A percentile compares a stretch with the other conserved stretches of the same genome.
phyloP scores from a whole-genome alignment of 2,329 filamentous ascomycete genomes.

The Hypocreales sp. region DNA sequence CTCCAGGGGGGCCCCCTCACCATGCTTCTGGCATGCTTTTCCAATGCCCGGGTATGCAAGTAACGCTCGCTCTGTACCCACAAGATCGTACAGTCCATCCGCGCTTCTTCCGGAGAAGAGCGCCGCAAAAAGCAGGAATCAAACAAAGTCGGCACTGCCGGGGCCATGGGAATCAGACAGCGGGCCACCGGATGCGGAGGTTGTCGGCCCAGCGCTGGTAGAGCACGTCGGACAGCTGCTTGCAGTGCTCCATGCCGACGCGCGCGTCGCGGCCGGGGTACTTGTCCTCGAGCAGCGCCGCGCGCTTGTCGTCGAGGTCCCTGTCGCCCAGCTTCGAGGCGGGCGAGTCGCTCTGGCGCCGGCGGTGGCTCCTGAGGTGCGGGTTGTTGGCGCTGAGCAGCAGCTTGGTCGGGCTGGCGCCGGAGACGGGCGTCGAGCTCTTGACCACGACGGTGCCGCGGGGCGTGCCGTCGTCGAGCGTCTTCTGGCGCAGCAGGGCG shows the following conservation, averaged over 20 bases:
- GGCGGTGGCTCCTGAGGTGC: slow-evolving; percentile 64
- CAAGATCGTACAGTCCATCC: slow-evolving; percentile 7
- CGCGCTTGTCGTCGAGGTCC: slow-evolving; percentile 30
- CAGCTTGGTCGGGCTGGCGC: slow-evolving; percentile 44
- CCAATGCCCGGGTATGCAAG: slow-evolving; percentile 8
- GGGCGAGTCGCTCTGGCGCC: slow-evolving; percentile 37
- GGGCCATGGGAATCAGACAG: slow-evolving; percentile 16
- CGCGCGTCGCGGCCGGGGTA: slow-evolving; percentile 37
- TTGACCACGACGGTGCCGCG: slow-evolving; percentile 44
- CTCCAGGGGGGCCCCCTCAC: background rate
- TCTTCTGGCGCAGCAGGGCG: slow-evolving; percentile 29
- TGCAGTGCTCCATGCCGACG: slow-evolving; percentile 82
- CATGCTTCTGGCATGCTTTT: too few species aligned
- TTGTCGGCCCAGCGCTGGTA: slow-evolving; percentile 86
- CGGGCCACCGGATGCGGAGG: slow-evolving; percentile 54
- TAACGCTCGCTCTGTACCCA: slow-evolving; percentile 5
- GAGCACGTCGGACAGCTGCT: slow-evolving; percentile 76
- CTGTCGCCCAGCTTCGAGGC: slow-evolving; percentile 23
- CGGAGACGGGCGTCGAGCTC: slow-evolving; percentile 24
- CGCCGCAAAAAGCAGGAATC: too few species aligned
- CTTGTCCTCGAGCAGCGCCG: slow-evolving; percentile 31
- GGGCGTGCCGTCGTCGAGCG: slow-evolving; percentile 27
- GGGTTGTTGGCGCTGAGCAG: slow-evolving; percentile 71
- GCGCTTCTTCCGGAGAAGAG: too few species aligned
- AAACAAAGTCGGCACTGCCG: too few species aligned